Percentiles rank a stretch among this genome's conserved stretches.
Conservation (phyloP, 768 basidiomycete genomes). For the Lactarius deliciosus region DNA sequence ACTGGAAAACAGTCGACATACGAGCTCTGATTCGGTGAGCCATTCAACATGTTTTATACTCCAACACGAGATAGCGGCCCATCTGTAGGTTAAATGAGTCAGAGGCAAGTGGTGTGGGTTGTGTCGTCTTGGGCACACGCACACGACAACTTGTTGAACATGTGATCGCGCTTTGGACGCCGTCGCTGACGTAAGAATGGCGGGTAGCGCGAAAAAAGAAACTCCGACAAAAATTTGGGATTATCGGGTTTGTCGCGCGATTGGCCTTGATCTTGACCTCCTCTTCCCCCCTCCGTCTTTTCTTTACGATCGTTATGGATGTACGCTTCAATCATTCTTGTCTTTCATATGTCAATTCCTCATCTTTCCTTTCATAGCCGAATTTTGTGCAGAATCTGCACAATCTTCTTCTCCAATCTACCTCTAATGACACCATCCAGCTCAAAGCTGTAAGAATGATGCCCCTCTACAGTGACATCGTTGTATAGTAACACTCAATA, state of each 20-base stretch:
- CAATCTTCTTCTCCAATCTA: constrained; percentile 80
- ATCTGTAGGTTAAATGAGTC: no score
- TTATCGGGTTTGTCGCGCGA: constrained; percentile 31
- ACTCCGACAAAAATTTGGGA: constrained; percentile 62
- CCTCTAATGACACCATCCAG: constrained; percentile 82
- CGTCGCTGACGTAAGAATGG: neutral
- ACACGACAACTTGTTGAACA: neutral
- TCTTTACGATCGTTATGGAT: constrained; percentile 43
- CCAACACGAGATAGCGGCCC: no score
- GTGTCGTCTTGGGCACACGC: no score
- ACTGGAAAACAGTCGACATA: neutral
- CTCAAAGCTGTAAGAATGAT: constrained; percentile 76
- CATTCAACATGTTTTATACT: constrained; percentile 1
- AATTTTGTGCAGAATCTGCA: constrained; percentile 80
- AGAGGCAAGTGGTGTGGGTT: no score
- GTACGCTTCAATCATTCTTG: constrained; percentile 39
- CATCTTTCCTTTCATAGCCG: constrained; percentile 43
- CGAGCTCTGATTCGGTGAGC: constrained; percentile 24
- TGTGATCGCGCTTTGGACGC: neutral
- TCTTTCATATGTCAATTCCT: neutral
- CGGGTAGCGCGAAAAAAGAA: constrained; percentile 36
- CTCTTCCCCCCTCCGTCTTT: constrained; percentile 27
- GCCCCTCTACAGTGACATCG: constrained; percentile 11
- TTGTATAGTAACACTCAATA: constrained; percentile 14
- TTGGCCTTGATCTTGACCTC: constrained; percentile 19